These are phyloP conservation scores for Kodamaea neixiangensis DNA, from an alignment of 805 yeast genomes.

Conservation along the genomic window DNA sequence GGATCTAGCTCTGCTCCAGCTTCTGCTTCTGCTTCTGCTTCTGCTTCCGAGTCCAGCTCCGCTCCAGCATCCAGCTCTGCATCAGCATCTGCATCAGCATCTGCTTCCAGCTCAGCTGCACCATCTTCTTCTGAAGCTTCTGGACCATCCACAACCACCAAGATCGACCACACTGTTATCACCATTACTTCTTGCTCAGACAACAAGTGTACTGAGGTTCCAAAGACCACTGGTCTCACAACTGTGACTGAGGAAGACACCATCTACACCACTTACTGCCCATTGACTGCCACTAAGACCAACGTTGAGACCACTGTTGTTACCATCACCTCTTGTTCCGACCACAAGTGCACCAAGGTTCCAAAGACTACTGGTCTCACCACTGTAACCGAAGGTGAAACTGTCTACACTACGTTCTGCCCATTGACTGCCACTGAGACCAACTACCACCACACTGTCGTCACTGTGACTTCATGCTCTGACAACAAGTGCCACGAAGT, in stretches of 20 bases:
- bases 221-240: conserved; percentile 26
- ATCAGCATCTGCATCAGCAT: neutral
- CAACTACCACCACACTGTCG: conserved; percentile 22
- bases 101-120: neutral
- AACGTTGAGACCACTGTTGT: conserved; percentile 26
- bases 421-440: conserved; percentile 23
- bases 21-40: neutral
- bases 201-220: conserved; percentile 23
- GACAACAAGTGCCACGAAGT: conserved; percentile 27
- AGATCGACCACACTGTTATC: conserved; percentile 22
- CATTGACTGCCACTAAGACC: conserved; percentile 18
- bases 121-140: neutral
- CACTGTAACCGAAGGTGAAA: conserved; percentile 31
- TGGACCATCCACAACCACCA: conserved; percentile 16
- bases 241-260: conserved; percentile 22
- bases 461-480: conserved; percentile 41
- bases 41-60: neutral
- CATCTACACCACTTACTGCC: conserved; percentile 25
- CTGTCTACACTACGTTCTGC: conserved; percentile 37
- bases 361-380: conserved; percentile 35
- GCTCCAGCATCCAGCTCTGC: neutral
- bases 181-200: conserved; percentile 31
- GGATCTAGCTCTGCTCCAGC: neutral
- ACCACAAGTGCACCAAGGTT: conserved; percentile 25
- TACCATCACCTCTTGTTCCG: conserved; percentile 37